These are phyloP conservation scores for Eucalyptus marginata DNA, from an alignment of 345 rosid genomes.

Conservation along the genomic window DNA sequence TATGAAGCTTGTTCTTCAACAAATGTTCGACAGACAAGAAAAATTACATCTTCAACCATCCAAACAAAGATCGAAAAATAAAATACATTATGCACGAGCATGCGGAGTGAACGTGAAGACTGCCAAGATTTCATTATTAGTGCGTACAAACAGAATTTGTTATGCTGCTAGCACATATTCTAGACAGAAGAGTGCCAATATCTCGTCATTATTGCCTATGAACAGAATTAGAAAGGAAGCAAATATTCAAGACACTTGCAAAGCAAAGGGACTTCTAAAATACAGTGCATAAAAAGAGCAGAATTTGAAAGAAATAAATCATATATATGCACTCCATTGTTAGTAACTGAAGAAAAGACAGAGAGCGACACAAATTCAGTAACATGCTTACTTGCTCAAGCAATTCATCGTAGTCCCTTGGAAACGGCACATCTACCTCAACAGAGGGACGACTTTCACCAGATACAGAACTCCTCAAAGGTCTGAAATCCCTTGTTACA, in stretches of 20 bases:
- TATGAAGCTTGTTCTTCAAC: background rate
- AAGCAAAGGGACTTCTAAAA: background rate
- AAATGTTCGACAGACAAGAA: background rate
- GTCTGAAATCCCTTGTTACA: slow-evolving; percentile 1
- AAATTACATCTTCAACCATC: background rate
- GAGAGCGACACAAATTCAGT: background rate
- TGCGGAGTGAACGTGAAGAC: background rate
- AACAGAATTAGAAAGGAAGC: background rate
- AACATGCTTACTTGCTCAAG: slow-evolving; percentile 48
- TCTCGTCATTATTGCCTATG: background rate
- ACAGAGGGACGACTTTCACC: slow-evolving; percentile 18
- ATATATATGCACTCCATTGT: background rate
- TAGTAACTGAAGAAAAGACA: background rate
- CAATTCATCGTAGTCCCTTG: slow-evolving; percentile 54
- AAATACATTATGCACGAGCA: background rate
- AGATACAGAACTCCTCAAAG: slow-evolving; percentile 8
- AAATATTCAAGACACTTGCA: background rate
- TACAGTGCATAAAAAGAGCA: background rate
- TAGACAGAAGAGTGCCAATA: background rate
- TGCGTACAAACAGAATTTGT: background rate
- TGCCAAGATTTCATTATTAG: background rate
- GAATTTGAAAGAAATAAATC: background rate
- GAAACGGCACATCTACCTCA: slow-evolving; percentile 41
- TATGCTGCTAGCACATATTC: background rate
- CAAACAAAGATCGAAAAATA: background rate